Conservation (phyloP, 306 rosid species). For the Bauhinia variegata region DNA sequence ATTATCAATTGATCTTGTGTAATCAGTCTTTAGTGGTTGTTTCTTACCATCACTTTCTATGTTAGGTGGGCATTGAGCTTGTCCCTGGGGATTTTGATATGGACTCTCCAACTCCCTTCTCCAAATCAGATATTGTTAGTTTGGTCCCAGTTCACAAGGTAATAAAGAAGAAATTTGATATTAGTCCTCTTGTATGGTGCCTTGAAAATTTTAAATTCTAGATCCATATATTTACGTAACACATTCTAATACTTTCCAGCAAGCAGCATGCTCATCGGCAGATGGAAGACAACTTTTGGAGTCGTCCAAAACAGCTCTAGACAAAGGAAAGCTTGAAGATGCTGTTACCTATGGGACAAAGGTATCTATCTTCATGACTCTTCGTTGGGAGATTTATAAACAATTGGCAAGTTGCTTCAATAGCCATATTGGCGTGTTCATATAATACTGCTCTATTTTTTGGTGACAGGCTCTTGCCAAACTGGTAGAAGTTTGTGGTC, state of each 20-base stretch:
- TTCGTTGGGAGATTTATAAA: slow-evolving; percentile 26
- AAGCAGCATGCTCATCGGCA: slow-evolving; percentile 99
- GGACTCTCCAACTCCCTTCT: slow-evolving; percentile 87
- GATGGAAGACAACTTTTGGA: slow-evolving; percentile 98
- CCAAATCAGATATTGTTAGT: slow-evolving; percentile 78
- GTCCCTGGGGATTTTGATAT: slow-evolving; percentile 93
- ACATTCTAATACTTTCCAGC: slow-evolving; percentile 62
- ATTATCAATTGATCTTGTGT: slow-evolving; percentile 29
- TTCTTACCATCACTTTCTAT: slow-evolving; percentile 30
- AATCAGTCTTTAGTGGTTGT: slow-evolving; percentile 26
- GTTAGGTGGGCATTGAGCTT: slow-evolving; percentile 90
- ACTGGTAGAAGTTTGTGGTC: slow-evolving; percentile 97
- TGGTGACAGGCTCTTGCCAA: slow-evolving; percentile 89
- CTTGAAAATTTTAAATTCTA: slow-evolving; percentile 19
- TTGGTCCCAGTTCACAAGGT: slow-evolving; percentile 97
- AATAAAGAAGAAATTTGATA: slow-evolving; percentile 34
- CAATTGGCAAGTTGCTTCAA: slow-evolving; percentile 19
- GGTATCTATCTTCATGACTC: slow-evolving; percentile 50
- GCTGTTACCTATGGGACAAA: slow-evolving; percentile 93
- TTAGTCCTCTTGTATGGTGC: slow-evolving; percentile 17
- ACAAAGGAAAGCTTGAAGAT: slow-evolving; percentile 98
- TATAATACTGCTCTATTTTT: slow-evolving; percentile 34
- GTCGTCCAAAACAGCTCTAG: slow-evolving; percentile 96
- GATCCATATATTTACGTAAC: slow-evolving; percentile 32
- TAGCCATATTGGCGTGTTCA: slow-evolving; percentile 18